Conservation (phyloP, 1,284 basidiomycete species). For the Marasmius sp. region DNA sequence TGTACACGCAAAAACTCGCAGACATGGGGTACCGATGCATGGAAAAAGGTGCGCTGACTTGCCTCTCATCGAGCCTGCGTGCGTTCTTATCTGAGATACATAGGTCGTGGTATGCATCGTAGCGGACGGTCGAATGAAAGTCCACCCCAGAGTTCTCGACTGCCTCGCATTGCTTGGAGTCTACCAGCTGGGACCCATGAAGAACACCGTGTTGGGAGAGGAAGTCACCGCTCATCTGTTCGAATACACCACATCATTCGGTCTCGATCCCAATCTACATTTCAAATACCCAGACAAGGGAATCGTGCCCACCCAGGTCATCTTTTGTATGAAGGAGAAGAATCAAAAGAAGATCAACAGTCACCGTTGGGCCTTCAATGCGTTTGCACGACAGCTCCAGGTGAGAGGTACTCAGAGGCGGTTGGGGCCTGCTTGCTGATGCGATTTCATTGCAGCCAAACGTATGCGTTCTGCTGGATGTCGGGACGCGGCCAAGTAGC, state of each 20-base stretch:
- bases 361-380: slow-evolving; percentile 96
- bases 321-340: slow-evolving; percentile 93
- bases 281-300: slow-evolving; percentile 96
- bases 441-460: slow-evolving; percentile 60
- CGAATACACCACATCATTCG: slow-evolving; percentile 94
- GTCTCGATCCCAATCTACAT: slow-evolving; percentile 83
- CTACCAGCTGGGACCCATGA: slow-evolving; percentile 83
- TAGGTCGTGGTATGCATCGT: slow-evolving; percentile 95
- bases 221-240: slow-evolving; percentile 93
- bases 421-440: background rate
- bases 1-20: slow-evolving; percentile 92
- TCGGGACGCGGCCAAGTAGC: slow-evolving; percentile 85
- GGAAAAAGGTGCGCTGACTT: slow-evolving; percentile 79
- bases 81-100: background rate
- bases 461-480: slow-evolving; percentile 88
- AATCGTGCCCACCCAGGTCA: slow-evolving; percentile 90
- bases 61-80: background rate
- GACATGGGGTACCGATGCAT: slow-evolving; percentile 95
- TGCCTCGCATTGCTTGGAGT: slow-evolving; percentile 82
- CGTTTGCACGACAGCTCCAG: slow-evolving; percentile 75
- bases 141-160: slow-evolving; percentile 93
- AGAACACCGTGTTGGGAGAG: slow-evolving; percentile 85
- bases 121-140: slow-evolving; percentile 89
- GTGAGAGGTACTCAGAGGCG: slow-evolving; percentile 32
- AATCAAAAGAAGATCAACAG: slow-evolving; percentile 97